phyloP scores from a whole-genome alignment of 2,329 filamentous ascomycete genomes.

The Nothophaeocryptopus gaeumannii region DNA sequence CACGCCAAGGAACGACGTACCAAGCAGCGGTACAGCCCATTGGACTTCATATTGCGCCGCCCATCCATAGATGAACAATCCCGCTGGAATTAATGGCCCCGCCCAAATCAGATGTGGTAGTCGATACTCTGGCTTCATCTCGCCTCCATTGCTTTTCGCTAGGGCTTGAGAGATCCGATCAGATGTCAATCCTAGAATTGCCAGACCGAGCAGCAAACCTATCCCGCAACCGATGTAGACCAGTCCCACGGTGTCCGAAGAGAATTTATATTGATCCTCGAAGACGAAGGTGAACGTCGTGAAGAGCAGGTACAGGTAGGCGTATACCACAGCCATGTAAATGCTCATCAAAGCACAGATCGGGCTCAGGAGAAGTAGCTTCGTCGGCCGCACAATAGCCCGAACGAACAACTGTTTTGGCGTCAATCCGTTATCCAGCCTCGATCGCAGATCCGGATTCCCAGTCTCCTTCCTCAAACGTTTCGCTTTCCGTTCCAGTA shows the following conservation, averaged over 20 bases:
- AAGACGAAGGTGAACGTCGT: conserved; percentile 26
- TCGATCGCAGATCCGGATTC: conserved; percentile 41
- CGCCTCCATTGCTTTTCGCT: conserved; percentile 7
- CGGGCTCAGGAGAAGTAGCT: conserved; percentile 28
- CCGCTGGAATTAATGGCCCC: conserved; percentile 18
- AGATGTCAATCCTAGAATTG: conserved; percentile 8
- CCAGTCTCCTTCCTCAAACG: conserved; percentile 51
- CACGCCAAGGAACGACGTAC: conserved; percentile 29
- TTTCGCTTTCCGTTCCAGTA: conserved; percentile 47
- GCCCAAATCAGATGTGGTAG: conserved; percentile 20
- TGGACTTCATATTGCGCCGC: conserved; percentile 19
- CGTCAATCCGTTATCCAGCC: conserved; percentile 40
- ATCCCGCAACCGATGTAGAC: conserved; percentile 26
- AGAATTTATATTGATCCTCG: conserved; percentile 24
- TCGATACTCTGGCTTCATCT: conserved; percentile 22
- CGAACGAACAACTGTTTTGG: conserved; percentile 41
- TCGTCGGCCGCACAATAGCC: conserved; percentile 52
- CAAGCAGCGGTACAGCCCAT: conserved; percentile 28
- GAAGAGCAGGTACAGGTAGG: conserved; percentile 29
- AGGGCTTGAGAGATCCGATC: conserved; percentile 18
- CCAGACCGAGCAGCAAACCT: conserved; percentile 22
- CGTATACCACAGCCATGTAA: conserved; percentile 29
- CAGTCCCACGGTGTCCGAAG: conserved; percentile 22
- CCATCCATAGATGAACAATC: conserved; percentile 27
- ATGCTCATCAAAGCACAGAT: conserved; percentile 27